Conservation (phyloP, 306 rosid genomes). For the Vigna nakashimae region DNA sequence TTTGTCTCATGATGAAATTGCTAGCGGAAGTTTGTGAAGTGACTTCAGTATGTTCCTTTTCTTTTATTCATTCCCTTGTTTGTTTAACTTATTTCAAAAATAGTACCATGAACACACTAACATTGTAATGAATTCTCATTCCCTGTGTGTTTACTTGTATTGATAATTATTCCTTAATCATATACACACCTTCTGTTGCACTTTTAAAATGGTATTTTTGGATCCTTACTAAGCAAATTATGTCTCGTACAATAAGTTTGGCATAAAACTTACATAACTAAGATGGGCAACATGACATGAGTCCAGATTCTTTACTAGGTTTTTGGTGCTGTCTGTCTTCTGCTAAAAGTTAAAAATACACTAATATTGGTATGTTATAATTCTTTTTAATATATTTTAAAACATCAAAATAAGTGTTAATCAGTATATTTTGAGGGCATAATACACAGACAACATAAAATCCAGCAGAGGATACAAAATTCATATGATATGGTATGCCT, state of each 20-base stretch:
- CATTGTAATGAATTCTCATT: constrained; percentile 47
- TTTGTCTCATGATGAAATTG: constrained; percentile 44
- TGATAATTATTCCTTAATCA: constrained; percentile 39
- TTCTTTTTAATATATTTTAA: no score
- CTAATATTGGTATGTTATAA: no score
- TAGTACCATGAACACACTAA: constrained; percentile 48
- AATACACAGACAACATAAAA: no score
- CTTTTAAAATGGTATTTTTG: neutral
- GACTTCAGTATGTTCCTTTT: constrained; percentile 25
- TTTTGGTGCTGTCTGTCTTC: no score
- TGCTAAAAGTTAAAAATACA: no score
- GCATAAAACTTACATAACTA: constrained; percentile 17
- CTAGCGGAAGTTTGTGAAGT: constrained; percentile 54
- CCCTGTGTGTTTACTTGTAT: constrained; percentile 44
- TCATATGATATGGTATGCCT: neutral
- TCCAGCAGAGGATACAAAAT: no score
- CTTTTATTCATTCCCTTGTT: constrained; percentile 38
- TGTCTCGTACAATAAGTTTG: constrained; percentile 13
- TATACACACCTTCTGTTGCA: constrained; percentile 19
- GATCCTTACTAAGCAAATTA: neutral
- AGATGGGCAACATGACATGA: constrained; percentile 19
- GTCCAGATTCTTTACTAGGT: no score
- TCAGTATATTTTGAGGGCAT: no score
- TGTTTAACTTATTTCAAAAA: constrained; percentile 52
- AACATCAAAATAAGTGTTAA: no score